Conservation (phyloP, 371 early-diverging fungal genomes). For the Saksenaea vasiformis region DNA sequence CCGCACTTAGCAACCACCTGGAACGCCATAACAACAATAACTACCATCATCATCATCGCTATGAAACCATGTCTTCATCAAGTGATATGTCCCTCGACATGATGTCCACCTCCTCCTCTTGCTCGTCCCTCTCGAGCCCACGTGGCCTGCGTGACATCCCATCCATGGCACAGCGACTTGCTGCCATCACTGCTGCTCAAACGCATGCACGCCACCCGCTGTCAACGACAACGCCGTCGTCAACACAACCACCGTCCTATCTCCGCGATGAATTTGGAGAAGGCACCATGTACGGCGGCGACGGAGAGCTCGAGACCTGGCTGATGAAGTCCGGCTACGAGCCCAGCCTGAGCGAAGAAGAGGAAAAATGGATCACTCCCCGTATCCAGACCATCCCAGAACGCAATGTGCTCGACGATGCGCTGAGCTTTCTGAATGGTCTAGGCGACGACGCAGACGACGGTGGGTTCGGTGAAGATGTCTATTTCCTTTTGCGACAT, state of each 20-base stretch:
- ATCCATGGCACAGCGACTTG: background rate
- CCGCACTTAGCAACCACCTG: constrained; percentile 3
- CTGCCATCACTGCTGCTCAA: background rate
- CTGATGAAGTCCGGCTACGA: background rate
- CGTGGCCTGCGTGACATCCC: constrained; percentile 4
- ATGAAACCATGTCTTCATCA: constrained; percentile 14
- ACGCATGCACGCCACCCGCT: constrained; percentile 22
- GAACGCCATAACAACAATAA: constrained; percentile 5
- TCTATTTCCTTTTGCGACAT: constrained; percentile 15
- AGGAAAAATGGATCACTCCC: constrained; percentile 1
- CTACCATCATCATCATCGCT: background rate
- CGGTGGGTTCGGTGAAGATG: constrained; percentile 20
- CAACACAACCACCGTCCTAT: constrained; percentile 1
- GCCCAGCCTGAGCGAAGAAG: constrained; percentile 4
- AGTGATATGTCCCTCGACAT: background rate
- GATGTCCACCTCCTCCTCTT: constrained; percentile 12
- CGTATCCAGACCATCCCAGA: constrained; percentile 11
- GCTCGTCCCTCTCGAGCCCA: constrained; percentile 5
- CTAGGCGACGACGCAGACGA: constrained; percentile 16
- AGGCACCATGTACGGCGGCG: background rate
- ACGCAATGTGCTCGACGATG: constrained; percentile 35
- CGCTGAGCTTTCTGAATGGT: constrained; percentile 24
- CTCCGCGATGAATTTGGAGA: constrained; percentile 5
- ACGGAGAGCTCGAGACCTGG: background rate
- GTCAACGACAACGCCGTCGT: constrained; percentile 16